phyloP scores from a whole-genome alignment of 148 eudicot species.

The Rhododendron mucronatum region DNA sequence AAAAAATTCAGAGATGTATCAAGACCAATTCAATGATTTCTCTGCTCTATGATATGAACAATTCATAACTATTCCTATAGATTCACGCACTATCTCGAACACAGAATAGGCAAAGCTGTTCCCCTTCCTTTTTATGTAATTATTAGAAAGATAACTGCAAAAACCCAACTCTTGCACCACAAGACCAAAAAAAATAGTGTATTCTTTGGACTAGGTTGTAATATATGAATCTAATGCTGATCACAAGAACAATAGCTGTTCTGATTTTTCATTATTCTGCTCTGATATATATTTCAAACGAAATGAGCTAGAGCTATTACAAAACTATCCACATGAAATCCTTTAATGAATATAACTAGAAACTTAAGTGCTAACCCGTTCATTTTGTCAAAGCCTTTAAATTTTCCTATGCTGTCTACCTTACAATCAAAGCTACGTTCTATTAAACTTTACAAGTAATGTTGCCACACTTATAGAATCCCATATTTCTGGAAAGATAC shows the following conservation, averaged over 20 bases:
- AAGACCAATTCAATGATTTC: not conserved
- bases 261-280: not conserved
- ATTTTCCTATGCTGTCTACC: not conserved
- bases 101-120: not conserved
- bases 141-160: not conserved
- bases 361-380: not conserved
- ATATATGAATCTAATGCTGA: not conserved
- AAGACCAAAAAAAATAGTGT: not conserved
- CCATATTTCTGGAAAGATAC: constrained; percentile 74
- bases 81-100: not conserved
- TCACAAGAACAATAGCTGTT: not conserved
- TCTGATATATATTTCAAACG: not conserved
- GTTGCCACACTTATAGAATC: constrained; percentile 81
- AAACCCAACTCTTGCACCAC: not conserved
- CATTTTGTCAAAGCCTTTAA: not conserved
- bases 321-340: not conserved
- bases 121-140: not conserved
- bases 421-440: not conserved
- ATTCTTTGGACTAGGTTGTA: not conserved
- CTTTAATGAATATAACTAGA: not conserved
- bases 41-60: not conserved
- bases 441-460: constrained; percentile 48
- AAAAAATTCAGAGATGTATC: not conserved
- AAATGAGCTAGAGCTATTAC: not conserved
- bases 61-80: not conserved